phyloP scores from a whole-genome alignment of 2,329 filamentous ascomycete species.

The Xylaria sp. region DNA sequence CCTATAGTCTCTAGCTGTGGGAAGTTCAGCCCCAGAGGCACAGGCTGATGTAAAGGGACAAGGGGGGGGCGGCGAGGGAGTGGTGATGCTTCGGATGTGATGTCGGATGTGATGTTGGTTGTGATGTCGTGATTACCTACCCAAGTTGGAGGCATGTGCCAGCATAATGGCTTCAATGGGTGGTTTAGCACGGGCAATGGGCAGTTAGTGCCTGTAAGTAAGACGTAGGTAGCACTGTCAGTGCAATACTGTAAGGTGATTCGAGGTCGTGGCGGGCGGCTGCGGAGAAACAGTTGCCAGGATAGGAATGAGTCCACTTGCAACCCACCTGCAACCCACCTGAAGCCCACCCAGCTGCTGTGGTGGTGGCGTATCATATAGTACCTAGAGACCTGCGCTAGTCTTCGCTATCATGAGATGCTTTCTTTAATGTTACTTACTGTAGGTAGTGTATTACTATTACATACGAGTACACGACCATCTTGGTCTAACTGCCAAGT shows the following conservation, averaged over 20 bases:
- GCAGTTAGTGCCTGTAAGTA: neutral
- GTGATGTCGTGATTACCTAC: conserved; percentile 36
- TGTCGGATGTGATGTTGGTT: conserved; percentile 27
- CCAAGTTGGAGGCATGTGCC: conserved; percentile 17
- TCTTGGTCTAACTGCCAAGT: too few species aligned
- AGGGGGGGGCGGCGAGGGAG: neutral
- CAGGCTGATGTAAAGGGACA: neutral
- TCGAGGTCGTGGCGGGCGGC: conserved; percentile 28
- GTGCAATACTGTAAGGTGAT: neutral
- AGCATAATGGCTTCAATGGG: neutral
- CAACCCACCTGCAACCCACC: conserved; percentile 24
- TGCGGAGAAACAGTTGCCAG: conserved; percentile 29
- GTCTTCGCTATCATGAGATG: neutral
- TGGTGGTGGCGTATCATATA: conserved; percentile 18
- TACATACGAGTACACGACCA: too few species aligned
- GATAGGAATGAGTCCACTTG: conserved; percentile 19
- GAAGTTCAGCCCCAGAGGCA: conserved; percentile 7
- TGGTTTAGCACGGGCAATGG: neutral
- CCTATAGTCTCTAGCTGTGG: conserved; percentile 4
- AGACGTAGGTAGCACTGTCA: neutral
- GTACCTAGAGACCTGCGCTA: neutral
- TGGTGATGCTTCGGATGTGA: conserved; percentile 1
- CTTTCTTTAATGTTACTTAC: neutral
- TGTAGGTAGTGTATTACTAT: neutral
- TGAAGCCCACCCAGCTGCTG: neutral